These are phyloP conservation scores for Hyphopichia buzzinii DNA, from an alignment of 1,139 yeast species.

Conservation along the genomic window DNA sequence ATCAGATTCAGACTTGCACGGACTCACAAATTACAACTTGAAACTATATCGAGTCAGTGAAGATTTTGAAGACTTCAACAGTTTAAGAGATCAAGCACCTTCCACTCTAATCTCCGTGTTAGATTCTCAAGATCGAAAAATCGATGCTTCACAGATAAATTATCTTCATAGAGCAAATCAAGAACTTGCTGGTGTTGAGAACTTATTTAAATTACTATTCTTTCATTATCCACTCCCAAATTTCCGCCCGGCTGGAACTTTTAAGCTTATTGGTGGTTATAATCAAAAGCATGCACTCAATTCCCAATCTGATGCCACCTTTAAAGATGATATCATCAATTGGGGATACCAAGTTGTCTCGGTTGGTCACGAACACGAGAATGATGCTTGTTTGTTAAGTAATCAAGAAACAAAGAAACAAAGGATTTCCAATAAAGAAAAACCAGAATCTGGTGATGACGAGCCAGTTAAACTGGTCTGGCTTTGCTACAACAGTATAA, in stretches of 20 bases:
- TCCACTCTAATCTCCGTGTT: constrained; percentile 30
- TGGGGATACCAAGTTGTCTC: constrained; percentile 44
- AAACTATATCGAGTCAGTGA: constrained; percentile 16
- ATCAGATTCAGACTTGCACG: constrained; percentile 20
- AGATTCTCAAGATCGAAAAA: constrained; percentile 29
- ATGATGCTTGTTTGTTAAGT: constrained; percentile 48
- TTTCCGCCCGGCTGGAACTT: constrained; percentile 48
- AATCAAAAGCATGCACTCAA: constrained; percentile 43
- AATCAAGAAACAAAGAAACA: constrained; percentile 7
- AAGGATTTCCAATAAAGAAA: neutral
- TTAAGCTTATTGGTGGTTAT: constrained; percentile 48
- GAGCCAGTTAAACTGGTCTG: constrained; percentile 22
- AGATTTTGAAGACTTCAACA: constrained; percentile 8
- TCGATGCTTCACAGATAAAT: constrained; percentile 33
- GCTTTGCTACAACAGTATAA: constrained; percentile 41
- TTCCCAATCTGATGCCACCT: constrained; percentile 31
- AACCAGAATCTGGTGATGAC: constrained; percentile 3
- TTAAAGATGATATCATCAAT: constrained; percentile 35
- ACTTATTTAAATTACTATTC: constrained; percentile 35
- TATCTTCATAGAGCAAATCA: constrained; percentile 22
- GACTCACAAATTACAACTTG: constrained; percentile 37
- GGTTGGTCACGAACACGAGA: constrained; percentile 57
- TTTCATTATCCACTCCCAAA: constrained; percentile 54
- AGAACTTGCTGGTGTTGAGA: neutral
- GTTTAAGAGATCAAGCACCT: constrained; percentile 8